Evolutionary conservation across 192 early-diverging fungal genomes (phyloP).

Genomic region (Coemansia biformis): DNA sequence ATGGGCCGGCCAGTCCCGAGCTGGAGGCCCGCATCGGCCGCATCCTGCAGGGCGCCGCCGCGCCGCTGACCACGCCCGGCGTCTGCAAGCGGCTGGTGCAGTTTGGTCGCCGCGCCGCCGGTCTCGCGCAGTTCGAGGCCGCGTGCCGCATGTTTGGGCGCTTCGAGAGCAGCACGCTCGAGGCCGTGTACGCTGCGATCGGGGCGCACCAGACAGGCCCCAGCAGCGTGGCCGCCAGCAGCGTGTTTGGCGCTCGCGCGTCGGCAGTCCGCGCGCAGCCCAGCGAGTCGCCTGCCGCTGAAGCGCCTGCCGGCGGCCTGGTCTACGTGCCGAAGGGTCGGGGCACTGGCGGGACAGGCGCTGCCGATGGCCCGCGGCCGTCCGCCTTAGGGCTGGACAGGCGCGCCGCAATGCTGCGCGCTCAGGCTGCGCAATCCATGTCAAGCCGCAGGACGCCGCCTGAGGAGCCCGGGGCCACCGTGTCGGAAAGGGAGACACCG

Average conservation of each 20-base stretch:
- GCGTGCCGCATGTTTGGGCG: constrained; percentile 45
- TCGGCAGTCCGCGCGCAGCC: too few relatives aligned
- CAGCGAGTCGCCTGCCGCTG: not conserved
- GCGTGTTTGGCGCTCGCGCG: constrained; percentile 9
- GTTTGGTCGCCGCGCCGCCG: constrained; percentile 18
- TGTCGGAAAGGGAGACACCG: too few relatives aligned
- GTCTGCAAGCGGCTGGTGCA: constrained; percentile 36
- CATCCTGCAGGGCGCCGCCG: constrained; percentile 17
- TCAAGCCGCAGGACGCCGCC: not conserved
- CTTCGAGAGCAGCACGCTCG: constrained; percentile 24
- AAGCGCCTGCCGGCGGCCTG: constrained; percentile 17
- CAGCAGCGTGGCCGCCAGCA: not conserved
- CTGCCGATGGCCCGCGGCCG: not conserved
- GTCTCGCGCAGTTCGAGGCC: constrained; percentile 27
- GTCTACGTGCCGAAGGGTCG: constrained; percentile 35
- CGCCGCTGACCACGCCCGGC: constrained; percentile 14
- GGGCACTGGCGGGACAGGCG: not conserved
- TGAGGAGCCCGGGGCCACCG: not conserved
- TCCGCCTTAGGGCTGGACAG: constrained; percentile 38
- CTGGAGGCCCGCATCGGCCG: constrained; percentile 20
- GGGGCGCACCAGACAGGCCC: constrained; percentile 8
- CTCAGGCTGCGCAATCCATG: constrained; percentile 21
- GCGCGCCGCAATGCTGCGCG: constrained; percentile 27
- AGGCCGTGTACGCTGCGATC: constrained; percentile 16
- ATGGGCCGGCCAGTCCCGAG: constrained; percentile 6